Percentiles rank a stretch among this genome's conserved stretches.
Conservation (phyloP, 2,329 filamentous ascomycete genomes). For the Pezicula carpinea region DNA sequence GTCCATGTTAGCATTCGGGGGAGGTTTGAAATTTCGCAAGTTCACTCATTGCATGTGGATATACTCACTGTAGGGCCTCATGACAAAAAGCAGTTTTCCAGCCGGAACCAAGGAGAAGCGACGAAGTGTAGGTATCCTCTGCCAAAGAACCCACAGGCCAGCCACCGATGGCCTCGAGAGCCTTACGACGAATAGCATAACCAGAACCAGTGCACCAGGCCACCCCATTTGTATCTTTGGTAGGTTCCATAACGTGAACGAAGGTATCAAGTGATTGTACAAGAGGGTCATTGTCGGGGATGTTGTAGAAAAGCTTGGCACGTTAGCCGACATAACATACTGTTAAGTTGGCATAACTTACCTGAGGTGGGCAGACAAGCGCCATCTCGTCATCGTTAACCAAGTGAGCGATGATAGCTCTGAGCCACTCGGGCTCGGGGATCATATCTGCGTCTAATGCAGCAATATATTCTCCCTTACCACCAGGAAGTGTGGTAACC, state of each 20-base stretch:
- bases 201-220: constrained; percentile 65
- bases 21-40: too few relatives aligned
- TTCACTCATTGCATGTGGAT: too few relatives aligned
- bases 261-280: constrained; percentile 52
- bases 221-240: constrained; percentile 41
- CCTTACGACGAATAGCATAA: constrained; percentile 53
- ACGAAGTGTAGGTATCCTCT: constrained; percentile 57
- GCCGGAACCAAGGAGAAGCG: constrained; percentile 52
- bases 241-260: constrained; percentile 46
- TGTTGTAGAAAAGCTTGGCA: constrained; percentile 53
- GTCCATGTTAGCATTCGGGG: too few relatives aligned
- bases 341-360: constrained; percentile 7
- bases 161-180: constrained; percentile 56
- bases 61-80: constrained; percentile 45
- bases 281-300: constrained; percentile 52
- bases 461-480: constrained; percentile 52
- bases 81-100: constrained; percentile 59
- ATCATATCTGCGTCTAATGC: constrained; percentile 67
- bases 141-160: constrained; percentile 56
- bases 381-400: constrained; percentile 51
- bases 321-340: background rate
- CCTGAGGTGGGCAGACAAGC: constrained; percentile 54
- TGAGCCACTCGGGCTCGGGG: constrained; percentile 55
- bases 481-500: constrained; percentile 44
- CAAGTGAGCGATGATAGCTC: constrained; percentile 54